Conservation (phyloP, 306 rosid species). For the Benincasa hispida region DNA sequence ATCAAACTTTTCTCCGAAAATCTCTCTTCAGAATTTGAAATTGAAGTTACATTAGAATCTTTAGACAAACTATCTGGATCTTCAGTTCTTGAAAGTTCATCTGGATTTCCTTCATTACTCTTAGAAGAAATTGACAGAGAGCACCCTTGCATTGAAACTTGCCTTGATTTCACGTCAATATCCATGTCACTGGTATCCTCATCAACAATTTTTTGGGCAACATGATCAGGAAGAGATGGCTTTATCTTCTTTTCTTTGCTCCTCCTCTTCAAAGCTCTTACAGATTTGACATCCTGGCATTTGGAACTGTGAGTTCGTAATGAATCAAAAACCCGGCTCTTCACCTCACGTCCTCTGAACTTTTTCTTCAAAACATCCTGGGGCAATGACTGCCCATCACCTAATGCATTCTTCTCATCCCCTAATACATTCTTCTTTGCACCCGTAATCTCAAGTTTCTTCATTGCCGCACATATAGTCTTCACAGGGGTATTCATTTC, state of each 20-base stretch:
- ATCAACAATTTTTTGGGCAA: constrained; percentile 9
- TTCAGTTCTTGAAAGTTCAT: constrained; percentile 8
- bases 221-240: constrained; percentile 17
- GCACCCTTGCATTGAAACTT: constrained; percentile 30
- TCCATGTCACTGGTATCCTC: constrained; percentile 48
- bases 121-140: constrained; percentile 19
- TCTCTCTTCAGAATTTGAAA: constrained; percentile 16
- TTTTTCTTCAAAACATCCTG: constrained; percentile 31
- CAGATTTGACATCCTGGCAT: constrained; percentile 24
- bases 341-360: constrained; percentile 60
- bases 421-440: constrained; percentile 40
- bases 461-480: constrained; percentile 58
- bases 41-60: constrained; percentile 16
- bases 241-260: constrained; percentile 20
- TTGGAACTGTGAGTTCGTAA: constrained; percentile 29
- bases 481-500: constrained; percentile 44
- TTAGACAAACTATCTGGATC: constrained; percentile 15
- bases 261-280: constrained; percentile 28
- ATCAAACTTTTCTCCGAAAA: background rate
- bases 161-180: constrained; percentile 42
- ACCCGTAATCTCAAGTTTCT: constrained; percentile 51
- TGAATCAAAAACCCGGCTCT: constrained; percentile 75
- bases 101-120: constrained; percentile 3
- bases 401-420: constrained; percentile 34
- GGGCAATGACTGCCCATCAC: constrained; percentile 26